phyloP scores from a whole-genome alignment of 2,329 filamentous ascomycete species.

The Colletotrichum nymphaeae region DNA sequence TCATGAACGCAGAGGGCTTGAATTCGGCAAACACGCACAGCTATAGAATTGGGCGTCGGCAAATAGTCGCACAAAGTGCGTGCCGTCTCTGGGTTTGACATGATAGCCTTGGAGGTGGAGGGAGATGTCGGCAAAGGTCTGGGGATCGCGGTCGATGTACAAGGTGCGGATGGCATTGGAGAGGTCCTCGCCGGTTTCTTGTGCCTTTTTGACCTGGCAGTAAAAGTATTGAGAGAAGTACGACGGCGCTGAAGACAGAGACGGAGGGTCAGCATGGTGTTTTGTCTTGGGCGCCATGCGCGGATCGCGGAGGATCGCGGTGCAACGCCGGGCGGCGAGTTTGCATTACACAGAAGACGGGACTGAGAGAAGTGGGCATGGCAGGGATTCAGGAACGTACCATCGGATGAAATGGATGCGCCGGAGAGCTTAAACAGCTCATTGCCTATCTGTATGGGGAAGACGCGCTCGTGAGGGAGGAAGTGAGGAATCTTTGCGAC shows the following conservation, averaged over 20 bases:
- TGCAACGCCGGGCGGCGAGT: not conserved
- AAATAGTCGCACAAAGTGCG: slow-evolving; percentile 91
- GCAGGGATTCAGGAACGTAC: slow-evolving; percentile 54
- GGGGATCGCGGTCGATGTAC: slow-evolving; percentile 94
- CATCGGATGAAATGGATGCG: slow-evolving; percentile 78
- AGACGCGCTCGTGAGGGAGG: slow-evolving; percentile 78
- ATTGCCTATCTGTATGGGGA: slow-evolving; percentile 79
- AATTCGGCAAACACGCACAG: slow-evolving; percentile 58
- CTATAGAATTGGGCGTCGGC: slow-evolving; percentile 96
- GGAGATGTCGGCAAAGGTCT: slow-evolving; percentile 89
- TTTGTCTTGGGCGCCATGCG: not conserved
- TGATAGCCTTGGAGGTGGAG: slow-evolving; percentile 94
- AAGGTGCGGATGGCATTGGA: slow-evolving; percentile 75
- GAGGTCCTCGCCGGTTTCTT: slow-evolving; percentile 66
- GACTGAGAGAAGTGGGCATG: not conserved
- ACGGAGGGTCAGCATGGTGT: not conserved
- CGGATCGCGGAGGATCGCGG: not conserved
- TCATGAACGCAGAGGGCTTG: slow-evolving; percentile 1
- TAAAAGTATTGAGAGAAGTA: slow-evolving; percentile 97
- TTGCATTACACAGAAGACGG: not conserved
- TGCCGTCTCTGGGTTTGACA: slow-evolving; percentile 81
- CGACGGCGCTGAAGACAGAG: slow-evolving; percentile 76
- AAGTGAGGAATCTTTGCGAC: slow-evolving; percentile 64
- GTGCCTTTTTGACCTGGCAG: slow-evolving; percentile 78
- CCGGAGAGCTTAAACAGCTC: slow-evolving; percentile 80